Base-by-base conservation (phyloP, 2,329 filamentous ascomycete genomes). In the Neopestalotiopsis rosae region DNA sequence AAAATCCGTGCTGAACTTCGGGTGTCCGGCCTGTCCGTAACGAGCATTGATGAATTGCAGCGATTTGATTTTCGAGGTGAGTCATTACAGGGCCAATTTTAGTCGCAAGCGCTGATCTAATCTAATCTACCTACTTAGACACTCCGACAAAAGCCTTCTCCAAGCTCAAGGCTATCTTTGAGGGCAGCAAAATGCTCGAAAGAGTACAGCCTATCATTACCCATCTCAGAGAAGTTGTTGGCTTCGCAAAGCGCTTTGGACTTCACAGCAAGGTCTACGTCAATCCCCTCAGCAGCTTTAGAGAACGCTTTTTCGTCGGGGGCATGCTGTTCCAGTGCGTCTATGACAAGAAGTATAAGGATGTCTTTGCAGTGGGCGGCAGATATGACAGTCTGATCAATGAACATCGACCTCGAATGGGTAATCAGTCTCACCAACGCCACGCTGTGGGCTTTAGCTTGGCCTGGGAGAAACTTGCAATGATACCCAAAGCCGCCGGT, bases 401-500 rank as follows among this genome's bases (percentile, higher is more conserved):
- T 77, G 93, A 97, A 70, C 93, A 97, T 76, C 89, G 91, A 9
- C 92, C 93, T 5, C 91, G 90, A 71, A 88, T 90, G 57, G 85
- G 89, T 56, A 87, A 85, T 30, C 88, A 87, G 68, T 84, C 88
- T 58, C 86, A 89, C 67, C 90, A 91, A 74, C 89, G 90, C 24
- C 94, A 97, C 77, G 95, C 94, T 5, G 96, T 98, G 12, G 96
- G 97, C 1, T 95, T 98, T 77, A 97, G 94, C 76, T 84, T 98
- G 56, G 93, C 93, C 30, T 97, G 95, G 90, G 95, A 98, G 75
- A 90, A 92, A 68, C 84, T 97, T 4, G 91, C 91, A 6, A 89
- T 89, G 56, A 89, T 93, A 77, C 83, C 88, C 2, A 89, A 89
- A 68, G 80, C 82, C 49, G 82, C 82, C 1, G 82, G 84, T 3